phyloP scores from a whole-genome alignment of 441 rosid genomes.

The Cnidoscolus chayamansa region DNA sequence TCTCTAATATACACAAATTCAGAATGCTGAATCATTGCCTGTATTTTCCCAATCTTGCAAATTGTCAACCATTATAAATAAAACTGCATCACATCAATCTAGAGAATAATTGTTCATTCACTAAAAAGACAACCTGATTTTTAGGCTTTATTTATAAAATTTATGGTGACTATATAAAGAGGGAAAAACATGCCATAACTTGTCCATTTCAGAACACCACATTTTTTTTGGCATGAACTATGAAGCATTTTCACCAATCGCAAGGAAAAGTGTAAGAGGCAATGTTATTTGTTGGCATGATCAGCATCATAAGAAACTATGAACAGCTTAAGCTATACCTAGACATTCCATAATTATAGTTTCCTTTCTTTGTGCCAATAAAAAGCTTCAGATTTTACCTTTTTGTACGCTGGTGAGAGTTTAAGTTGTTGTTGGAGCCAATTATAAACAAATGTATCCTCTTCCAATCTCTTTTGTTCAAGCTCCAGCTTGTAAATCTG shows the following conservation, averaged over 20 bases:
- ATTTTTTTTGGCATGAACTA: not conserved
- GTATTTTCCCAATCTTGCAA: not conserved
- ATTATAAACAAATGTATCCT: conserved; percentile 78
- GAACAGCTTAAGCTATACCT: not conserved
- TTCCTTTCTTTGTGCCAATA: not conserved
- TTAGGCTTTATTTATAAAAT: not conserved
- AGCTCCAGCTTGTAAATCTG: conserved; percentile 75
- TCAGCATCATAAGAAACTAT: not conserved
- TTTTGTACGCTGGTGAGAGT: conserved; percentile 83
- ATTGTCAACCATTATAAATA: not conserved
- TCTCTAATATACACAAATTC: not conserved
- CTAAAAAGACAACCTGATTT: not conserved
- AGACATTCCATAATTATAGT: not conserved
- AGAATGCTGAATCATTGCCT: not conserved
- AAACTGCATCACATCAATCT: not conserved
- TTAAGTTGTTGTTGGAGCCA: conserved; percentile 90
- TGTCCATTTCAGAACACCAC: not conserved
- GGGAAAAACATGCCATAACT: not conserved
- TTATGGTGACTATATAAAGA: not conserved
- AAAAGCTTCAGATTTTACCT: conserved; percentile 37
- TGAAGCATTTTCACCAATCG: not conserved
- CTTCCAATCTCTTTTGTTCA: conserved; percentile 81
- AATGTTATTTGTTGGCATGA: not conserved
- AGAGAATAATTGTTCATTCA: not conserved
- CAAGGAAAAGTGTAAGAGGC: not conserved